These are phyloP conservation scores for Cucumis variabilis DNA, from an alignment of 331 rosid genomes.

Conservation along the genomic window DNA sequence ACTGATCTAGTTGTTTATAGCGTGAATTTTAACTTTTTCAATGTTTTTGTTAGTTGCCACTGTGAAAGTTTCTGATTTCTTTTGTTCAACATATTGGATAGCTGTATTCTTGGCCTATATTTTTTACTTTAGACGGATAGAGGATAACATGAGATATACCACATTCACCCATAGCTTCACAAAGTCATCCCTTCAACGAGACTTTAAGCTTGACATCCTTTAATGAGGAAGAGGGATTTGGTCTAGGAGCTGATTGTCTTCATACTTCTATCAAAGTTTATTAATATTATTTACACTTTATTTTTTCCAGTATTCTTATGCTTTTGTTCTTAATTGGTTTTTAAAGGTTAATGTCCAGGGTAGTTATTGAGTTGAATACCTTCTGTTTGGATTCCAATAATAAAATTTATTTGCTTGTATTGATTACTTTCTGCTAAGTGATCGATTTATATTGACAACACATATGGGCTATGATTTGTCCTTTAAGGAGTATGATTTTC, in stretches of 20 bases:
- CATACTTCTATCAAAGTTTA: constrained; percentile 85
- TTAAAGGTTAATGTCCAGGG: neutral
- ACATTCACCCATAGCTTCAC: too few species aligned
- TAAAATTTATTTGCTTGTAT: neutral
- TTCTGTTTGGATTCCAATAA: neutral
- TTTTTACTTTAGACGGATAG: too few species aligned
- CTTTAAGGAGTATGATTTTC: neutral
- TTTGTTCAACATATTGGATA: too few species aligned
- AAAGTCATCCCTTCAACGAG: constrained; percentile 46
- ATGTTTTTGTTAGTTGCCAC: too few species aligned
- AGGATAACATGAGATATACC: too few species aligned
- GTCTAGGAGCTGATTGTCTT: constrained; percentile 86
- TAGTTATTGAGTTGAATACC: constrained; percentile 17
- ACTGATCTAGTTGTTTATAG: too few species aligned
- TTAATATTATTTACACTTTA: constrained; percentile 33
- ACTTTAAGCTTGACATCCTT: constrained; percentile 44
- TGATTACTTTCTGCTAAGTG: constrained; percentile 8
- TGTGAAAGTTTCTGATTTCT: too few species aligned
- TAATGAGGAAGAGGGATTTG: constrained; percentile 58
- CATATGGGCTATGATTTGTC: neutral
- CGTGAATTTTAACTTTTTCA: too few species aligned
- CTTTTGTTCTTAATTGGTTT: neutral
- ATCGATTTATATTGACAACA: neutral
- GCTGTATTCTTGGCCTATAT: too few species aligned
- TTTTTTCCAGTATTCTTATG: neutral